Evolutionary conservation across 2,329 filamentous ascomycete genomes (phyloP).

Genomic region (Pseudogymnoascus sp.): DNA sequence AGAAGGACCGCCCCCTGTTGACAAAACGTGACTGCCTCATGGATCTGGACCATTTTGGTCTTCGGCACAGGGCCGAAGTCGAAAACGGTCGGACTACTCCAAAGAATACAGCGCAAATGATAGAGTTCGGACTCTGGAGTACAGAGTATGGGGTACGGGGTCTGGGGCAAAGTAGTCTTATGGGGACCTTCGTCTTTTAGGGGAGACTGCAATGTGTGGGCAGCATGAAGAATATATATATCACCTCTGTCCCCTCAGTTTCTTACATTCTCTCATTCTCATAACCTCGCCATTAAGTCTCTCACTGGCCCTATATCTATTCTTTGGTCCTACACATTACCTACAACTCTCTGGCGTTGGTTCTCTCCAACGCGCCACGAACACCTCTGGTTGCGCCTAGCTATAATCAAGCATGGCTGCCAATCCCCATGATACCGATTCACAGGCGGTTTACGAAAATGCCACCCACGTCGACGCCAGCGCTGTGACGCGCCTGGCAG

Average conservation of each 20-base stretch:
- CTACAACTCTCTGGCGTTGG: neutral
- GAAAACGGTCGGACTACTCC: neutral
- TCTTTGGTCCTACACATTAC: neutral
- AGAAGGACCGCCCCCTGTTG: neutral
- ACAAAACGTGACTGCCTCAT: neutral
- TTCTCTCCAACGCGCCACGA: neutral
- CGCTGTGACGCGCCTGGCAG: neutral
- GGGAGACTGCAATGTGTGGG: neutral
- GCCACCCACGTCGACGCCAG: neutral
- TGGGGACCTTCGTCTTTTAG: neutral
- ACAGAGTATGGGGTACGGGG: neutral
- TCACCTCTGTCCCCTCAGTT: neutral
- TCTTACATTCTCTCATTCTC: neutral
- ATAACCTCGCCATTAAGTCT: neutral
- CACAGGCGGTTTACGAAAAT: neutral
- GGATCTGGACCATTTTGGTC: neutral
- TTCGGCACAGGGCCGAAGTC: neutral
- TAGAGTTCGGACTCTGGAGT: neutral
- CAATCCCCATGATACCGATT: neutral
- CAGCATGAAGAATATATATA: neutral
- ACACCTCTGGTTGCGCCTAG: neutral
- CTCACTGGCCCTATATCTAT: neutral
- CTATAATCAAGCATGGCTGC: neutral
- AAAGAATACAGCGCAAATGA: neutral
- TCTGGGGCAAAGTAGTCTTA: neutral